Percentiles rank a stretch among this genome's conserved stretches.
These are phyloP conservation scores for Streptanthus diversifolius DNA, from an alignment of 345 rosid genomes.

Conservation along the genomic window DNA sequence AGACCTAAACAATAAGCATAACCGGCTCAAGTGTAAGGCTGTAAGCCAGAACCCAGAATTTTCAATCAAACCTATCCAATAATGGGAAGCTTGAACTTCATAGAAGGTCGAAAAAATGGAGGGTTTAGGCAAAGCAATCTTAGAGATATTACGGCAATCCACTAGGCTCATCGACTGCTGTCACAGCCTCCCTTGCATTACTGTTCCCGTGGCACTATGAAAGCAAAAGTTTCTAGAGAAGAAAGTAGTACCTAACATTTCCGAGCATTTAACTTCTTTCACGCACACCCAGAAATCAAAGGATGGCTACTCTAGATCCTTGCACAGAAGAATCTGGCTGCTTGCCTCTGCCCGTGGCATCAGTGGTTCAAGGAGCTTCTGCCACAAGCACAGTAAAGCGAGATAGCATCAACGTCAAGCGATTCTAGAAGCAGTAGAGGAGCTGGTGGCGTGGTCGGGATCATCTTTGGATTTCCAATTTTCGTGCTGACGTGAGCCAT, in stretches of 20 bases:
- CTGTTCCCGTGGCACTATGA: neutral
- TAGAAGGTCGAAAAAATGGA: conserved; percentile 52
- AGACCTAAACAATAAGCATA: neutral
- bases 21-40: no score
- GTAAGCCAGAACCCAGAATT: no score
- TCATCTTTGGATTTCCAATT: conserved; percentile 45
- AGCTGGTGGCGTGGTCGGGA: conserved; percentile 38
- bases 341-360: conserved; percentile 58
- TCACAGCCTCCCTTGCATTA: no score
- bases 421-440: conserved; percentile 31
- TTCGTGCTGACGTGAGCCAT: conserved; percentile 33
- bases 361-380: conserved; percentile 39
- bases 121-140: conserved; percentile 47
- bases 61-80: no score
- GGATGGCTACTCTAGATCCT: conserved; percentile 9
- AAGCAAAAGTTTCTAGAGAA: neutral
- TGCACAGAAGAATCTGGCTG: conserved; percentile 34
- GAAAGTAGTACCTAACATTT: conserved; percentile 49
- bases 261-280: conserved; percentile 73
- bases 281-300: conserved; percentile 46
- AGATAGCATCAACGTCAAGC: conserved; percentile 15
- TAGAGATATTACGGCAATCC: conserved; percentile 70
- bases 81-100: conserved; percentile 34
- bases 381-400: conserved; percentile 29
- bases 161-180: conserved; percentile 28